A percentile compares a stretch with the other conserved stretches of the same genome.
Evolutionary conservation across 73 alveolate genomes (phyloP).

Genomic region (Symbiodinium pilosum): DNA sequence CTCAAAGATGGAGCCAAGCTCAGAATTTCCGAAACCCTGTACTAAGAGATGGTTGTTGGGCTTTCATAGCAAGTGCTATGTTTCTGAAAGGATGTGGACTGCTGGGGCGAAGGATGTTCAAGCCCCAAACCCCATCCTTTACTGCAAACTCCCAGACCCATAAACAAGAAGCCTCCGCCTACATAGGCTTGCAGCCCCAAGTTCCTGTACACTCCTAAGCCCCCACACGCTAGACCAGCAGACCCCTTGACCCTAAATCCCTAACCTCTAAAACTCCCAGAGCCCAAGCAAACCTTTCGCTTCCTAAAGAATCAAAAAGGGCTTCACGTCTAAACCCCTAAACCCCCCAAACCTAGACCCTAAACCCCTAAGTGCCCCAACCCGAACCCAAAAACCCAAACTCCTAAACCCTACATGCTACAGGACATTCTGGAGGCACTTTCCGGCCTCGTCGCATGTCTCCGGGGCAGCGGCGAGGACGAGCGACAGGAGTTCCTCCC

Average conservation of each 20-base stretch:
- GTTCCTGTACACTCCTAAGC: neutral
- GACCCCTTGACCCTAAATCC: neutral
- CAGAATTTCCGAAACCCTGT: no score
- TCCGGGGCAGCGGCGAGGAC: constrained; percentile 66
- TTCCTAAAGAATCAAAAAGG: neutral
- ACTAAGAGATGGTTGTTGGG: no score
- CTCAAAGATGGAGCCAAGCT: no score
- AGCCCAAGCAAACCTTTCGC: neutral
- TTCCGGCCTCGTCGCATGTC: constrained; percentile 54
- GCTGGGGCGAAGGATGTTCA: no score
- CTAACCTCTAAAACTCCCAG: neutral
- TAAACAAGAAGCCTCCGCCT: neutral
- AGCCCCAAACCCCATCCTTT: neutral
- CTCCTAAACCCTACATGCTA: neutral
- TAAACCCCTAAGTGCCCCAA: neutral
- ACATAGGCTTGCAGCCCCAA: neutral
- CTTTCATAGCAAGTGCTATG: no score
- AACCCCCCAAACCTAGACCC: neutral
- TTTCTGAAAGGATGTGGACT: no score
- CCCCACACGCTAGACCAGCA: no score
- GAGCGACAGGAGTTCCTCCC: constrained; percentile 89
- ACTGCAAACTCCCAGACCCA: no score
- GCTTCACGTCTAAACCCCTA: neutral
- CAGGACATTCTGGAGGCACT: constrained; percentile 69
- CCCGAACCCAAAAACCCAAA: no score